These are phyloP conservation scores for Trichophyton schoenleinii DNA, from an alignment of 2,329 filamentous ascomycete species.

Conservation along the genomic window DNA sequence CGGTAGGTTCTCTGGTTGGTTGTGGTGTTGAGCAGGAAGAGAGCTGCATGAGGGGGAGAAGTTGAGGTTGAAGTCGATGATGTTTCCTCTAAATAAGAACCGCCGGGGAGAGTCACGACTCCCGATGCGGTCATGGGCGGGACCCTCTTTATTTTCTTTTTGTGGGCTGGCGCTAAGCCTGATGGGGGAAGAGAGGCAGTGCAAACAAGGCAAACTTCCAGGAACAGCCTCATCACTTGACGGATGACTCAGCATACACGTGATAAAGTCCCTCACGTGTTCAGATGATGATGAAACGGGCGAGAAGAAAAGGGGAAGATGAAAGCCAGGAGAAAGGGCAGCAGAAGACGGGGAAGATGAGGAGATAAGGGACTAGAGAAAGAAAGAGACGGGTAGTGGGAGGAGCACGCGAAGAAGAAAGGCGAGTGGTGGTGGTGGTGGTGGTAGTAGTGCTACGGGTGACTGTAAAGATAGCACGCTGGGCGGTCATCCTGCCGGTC, in stretches of 20 bases:
- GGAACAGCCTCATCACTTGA: background rate
- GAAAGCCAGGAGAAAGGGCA: background rate
- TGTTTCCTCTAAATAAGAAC: background rate
- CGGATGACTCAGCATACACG: background rate
- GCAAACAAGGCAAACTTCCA: conserved; percentile 8
- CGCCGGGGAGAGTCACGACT: background rate
- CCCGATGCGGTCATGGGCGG: conserved; percentile 1
- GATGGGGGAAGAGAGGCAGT: background rate
- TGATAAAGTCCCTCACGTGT: background rate
- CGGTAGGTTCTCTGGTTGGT: background rate
- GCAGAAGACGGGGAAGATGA: background rate
- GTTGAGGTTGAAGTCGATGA: background rate
- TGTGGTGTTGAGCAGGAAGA: background rate
- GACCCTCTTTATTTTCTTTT: background rate
- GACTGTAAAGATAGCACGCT: background rate
- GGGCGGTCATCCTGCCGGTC: background rate
- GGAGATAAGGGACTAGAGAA: background rate
- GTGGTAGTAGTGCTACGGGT: background rate
- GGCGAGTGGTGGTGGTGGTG: background rate
- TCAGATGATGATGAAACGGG: background rate
- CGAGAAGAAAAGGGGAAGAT: background rate
- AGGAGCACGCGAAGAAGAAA: background rate
- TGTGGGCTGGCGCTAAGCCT: background rate
- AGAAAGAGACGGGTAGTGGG: background rate
- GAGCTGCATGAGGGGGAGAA: background rate